Evolutionary conservation across 345 rosid genomes (phyloP).

Genomic region (Iberis pinnata): DNA sequence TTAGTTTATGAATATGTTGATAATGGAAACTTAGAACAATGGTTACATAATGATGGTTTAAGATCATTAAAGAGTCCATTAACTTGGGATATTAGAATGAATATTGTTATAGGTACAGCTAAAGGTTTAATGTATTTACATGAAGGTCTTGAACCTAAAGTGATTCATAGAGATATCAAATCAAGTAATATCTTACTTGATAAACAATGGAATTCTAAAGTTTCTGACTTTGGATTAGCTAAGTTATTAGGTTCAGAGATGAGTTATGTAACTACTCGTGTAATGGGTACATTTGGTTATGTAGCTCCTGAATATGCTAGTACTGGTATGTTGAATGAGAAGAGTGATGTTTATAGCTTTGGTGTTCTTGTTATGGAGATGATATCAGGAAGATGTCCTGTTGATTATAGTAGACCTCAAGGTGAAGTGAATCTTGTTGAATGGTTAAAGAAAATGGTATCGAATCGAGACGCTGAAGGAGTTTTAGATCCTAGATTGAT

Average conservation of each 20-base stretch:
- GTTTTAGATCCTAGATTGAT: constrained; percentile 74
- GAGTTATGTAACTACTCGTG: constrained; percentile 89
- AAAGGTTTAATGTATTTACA: constrained; percentile 85
- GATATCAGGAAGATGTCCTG: constrained; percentile 91
- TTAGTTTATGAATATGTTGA: constrained; percentile 84
- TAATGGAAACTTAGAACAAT: constrained; percentile 86
- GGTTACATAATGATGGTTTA: constrained; percentile 78
- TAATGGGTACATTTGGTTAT: constrained; percentile 94
- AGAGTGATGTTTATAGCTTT: constrained; percentile 89
- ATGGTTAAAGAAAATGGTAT: constrained; percentile 90
- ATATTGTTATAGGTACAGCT: constrained; percentile 69
- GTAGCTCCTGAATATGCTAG: constrained; percentile 99
- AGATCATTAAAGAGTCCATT: constrained; percentile 74
- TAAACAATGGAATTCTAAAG: constrained; percentile 80
- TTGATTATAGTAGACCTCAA: constrained; percentile 73
- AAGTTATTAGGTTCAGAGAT: constrained; percentile 80
- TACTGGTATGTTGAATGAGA: constrained; percentile 96
- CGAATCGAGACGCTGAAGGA: constrained; percentile 69
- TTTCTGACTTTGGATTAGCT: constrained; percentile 85
- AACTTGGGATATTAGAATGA: constrained; percentile 81
- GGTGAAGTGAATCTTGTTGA: constrained; percentile 96
- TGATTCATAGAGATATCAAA: constrained; percentile 80
- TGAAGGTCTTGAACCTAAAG: constrained; percentile 92
- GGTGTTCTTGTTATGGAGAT: constrained; percentile 94
- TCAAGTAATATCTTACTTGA: constrained; percentile 91